Percentiles rank a stretch among this genome's conserved stretches.
These are phyloP conservation scores for Penicillium sumatraense DNA, from an alignment of 2,329 filamentous ascomycete species.

Conservation along the genomic window DNA sequence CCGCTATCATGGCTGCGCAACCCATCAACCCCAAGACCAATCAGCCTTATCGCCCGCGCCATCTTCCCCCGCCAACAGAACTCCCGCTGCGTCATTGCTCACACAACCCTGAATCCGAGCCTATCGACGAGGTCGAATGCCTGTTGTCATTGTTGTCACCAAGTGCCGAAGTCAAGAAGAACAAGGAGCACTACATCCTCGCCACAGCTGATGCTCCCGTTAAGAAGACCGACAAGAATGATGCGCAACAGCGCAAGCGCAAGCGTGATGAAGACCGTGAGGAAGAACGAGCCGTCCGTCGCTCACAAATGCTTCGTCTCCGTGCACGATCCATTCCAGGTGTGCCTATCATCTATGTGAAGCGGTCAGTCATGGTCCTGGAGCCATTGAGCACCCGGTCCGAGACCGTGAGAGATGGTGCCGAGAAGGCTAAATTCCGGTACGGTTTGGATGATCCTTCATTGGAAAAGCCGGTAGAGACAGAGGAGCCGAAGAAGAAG, in stretches of 20 bases:
- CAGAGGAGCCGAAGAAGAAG: conserved; percentile 37
- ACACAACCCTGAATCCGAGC: conserved; percentile 47
- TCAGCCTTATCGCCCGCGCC: conserved; percentile 44
- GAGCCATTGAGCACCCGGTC: conserved; percentile 53
- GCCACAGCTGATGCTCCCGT: conserved; percentile 46
- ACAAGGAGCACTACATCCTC: conserved; percentile 55
- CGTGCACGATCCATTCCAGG: conserved; percentile 50
- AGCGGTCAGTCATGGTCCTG: conserved; percentile 56
- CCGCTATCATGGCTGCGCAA: conserved; percentile 46
- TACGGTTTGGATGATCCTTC: conserved; percentile 42
- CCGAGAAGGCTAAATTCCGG: conserved; percentile 53
- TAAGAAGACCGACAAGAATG: conserved; percentile 28
- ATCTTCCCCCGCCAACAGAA: conserved; percentile 50
- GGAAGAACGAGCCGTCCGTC: conserved; percentile 36
- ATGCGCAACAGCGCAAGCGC: conserved; percentile 38
- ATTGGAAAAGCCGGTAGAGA: conserved; percentile 40
- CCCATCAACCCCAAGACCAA: conserved; percentile 45
- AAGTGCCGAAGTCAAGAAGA: conserved; percentile 43
- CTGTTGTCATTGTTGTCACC: conserved; percentile 50
- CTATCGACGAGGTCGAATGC: conserved; percentile 51
- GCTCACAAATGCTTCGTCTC: conserved; percentile 40
- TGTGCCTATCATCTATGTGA: conserved; percentile 56
- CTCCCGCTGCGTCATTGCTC: conserved; percentile 53
- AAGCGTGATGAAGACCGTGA: conserved; percentile 34
- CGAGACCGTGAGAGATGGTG: conserved; percentile 46